phyloP scores from a whole-genome alignment of 495 filamentous ascomycete species.

The Thermothielavioides terrestris region DNA sequence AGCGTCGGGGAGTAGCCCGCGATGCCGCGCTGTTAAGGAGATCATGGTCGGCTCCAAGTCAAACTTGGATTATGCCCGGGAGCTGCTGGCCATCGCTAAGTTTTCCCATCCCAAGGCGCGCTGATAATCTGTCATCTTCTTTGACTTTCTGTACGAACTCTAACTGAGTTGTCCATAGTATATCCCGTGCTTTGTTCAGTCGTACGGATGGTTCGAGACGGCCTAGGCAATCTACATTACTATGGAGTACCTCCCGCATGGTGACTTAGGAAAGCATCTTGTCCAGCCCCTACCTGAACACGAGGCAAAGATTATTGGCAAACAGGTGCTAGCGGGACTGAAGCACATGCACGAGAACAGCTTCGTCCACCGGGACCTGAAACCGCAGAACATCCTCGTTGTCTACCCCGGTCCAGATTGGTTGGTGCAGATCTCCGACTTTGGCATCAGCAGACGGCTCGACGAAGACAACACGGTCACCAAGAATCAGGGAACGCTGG shows the following conservation, averaged over 20 bases:
- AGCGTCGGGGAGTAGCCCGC: neutral
- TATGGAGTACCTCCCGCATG: constrained; percentile 36
- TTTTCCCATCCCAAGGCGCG: neutral
- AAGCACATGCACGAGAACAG: constrained; percentile 39
- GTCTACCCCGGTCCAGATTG: constrained; percentile 19
- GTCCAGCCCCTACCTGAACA: constrained; percentile 18
- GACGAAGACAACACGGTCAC: constrained; percentile 8
- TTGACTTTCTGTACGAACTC: no score
- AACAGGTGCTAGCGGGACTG: constrained; percentile 40
- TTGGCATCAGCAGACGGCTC: constrained; percentile 34
- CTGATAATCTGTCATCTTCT: no score
- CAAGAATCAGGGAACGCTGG: constrained; percentile 7
- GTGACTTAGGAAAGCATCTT: constrained; percentile 24
- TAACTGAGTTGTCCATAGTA: neutral
- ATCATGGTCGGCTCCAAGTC: neutral
- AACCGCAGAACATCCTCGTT: constrained; percentile 32
- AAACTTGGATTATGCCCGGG: neutral
- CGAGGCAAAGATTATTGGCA: constrained; percentile 29
- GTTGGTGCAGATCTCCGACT: constrained; percentile 46
- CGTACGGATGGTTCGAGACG: constrained; percentile 33
- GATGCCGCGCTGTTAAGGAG: neutral
- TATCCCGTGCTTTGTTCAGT: constrained; percentile 24
- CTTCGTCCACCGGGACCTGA: constrained; percentile 46
- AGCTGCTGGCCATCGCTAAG: neutral
- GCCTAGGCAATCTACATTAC: constrained; percentile 28